These are phyloP conservation scores for Catenaria anguillulae DNA, from an alignment of 371 early-diverging fungal genomes.

Conservation along the genomic window DNA sequence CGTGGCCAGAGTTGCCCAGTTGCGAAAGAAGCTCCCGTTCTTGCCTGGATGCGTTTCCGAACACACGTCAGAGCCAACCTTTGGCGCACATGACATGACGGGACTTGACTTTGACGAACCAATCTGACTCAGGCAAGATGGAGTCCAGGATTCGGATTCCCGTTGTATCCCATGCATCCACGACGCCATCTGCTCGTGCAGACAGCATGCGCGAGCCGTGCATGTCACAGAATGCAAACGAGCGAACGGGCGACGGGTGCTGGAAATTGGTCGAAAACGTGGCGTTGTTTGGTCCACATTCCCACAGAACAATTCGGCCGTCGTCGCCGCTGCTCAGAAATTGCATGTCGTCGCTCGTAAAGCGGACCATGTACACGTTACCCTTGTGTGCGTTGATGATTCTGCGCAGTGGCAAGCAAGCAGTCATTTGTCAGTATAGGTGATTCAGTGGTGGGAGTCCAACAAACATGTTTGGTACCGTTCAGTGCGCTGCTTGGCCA, in stretches of 20 bases:
- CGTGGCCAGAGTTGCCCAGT: background rate
- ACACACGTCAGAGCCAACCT: too few relatives aligned
- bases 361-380: slow-evolving; percentile 23
- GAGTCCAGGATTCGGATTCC: slow-evolving; percentile 19
- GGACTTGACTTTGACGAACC: too few relatives aligned
- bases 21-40: background rate
- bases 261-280: slow-evolving; percentile 13
- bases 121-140: slow-evolving; percentile 29
- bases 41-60: background rate
- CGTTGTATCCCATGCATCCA: slow-evolving; percentile 25
- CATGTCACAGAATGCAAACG: slow-evolving; percentile 18
- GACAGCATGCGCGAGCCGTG: slow-evolving; percentile 17
- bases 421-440: too few relatives aligned
- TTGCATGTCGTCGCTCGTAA: slow-evolving; percentile 16
- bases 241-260: slow-evolving; percentile 25
- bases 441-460: too few relatives aligned
- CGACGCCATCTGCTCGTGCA: slow-evolving; percentile 27
- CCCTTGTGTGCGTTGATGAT: slow-evolving; percentile 29
- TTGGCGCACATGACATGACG: too few relatives aligned
- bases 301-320: slow-evolving; percentile 26
- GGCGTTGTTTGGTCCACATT: slow-evolving; percentile 20
- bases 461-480: too few relatives aligned
- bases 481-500: slow-evolving; percentile 17
- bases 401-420: slow-evolving; percentile 11
- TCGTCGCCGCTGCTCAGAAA: slow-evolving; percentile 26